phyloP scores from a whole-genome alignment of 2,329 filamentous ascomycete species.

The Fusarium sterilihyphosum region DNA sequence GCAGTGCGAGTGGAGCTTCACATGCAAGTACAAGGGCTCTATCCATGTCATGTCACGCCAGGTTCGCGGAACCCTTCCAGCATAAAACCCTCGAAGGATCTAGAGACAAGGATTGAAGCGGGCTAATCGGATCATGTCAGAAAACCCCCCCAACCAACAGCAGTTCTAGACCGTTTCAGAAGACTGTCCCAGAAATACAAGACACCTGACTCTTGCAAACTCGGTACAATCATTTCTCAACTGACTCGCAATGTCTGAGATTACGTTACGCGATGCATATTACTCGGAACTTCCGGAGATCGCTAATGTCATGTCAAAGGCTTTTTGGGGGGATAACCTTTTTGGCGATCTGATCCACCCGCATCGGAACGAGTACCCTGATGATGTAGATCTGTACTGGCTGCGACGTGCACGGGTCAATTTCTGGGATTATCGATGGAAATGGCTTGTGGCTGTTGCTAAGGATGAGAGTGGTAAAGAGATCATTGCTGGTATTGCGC shows the following conservation, averaged over 20 bases:
- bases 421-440: conserved; percentile 44
- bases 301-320: conserved; percentile 44
- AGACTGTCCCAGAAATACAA: background rate
- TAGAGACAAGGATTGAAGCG: background rate
- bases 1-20: background rate
- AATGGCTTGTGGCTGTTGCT: conserved; percentile 42
- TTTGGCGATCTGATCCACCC: conserved; percentile 50
- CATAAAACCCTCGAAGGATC: background rate
- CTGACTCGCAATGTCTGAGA: conserved; percentile 13
- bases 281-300: conserved; percentile 44
- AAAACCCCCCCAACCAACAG: background rate
- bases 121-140: conserved; percentile 8
- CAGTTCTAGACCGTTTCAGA: background rate
- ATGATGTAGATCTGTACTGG: conserved; percentile 47
- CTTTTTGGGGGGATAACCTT: conserved; percentile 49
- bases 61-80: background rate
- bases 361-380: conserved; percentile 44
- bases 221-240: background rate
- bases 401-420: conserved; percentile 41
- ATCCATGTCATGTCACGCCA: background rate
- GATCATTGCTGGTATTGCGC: conserved; percentile 23
- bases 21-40: background rate
- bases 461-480: conserved; percentile 26
- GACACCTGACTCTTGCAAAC: conserved; percentile 1
- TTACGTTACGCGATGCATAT: conserved; percentile 24